Evolutionary conservation across 257 asterid genomes (phyloP), one percentile per base, ranked within the genome.

Genomic region (Datura wrightii): DNA sequence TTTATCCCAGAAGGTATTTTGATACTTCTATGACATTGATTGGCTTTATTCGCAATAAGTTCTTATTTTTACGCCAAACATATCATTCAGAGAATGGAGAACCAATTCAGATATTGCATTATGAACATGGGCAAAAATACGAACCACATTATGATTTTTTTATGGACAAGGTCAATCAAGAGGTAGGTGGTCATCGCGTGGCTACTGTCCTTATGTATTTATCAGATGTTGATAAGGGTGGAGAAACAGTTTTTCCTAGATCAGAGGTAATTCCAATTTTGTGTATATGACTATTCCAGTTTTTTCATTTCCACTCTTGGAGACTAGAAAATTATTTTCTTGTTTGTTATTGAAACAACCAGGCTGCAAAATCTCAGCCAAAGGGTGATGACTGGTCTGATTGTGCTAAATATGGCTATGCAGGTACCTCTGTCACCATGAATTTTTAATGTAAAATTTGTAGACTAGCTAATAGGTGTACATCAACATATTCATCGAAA

Each of bases 161-260:
- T 86, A 93, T 83, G 19, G 98, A 94, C 89, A 86, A 89, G 87
- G 88, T 87, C 87, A 94, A 97, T 92, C 97, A 85, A 85, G 89
- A 89, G 90, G 65, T 89, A 79, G 98, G 99, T 16, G 98, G 98
- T 69, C 96, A 97, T 85, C 90, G 97, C 19, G 85, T 97, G 72
- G 99, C 98, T 74, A 95, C 99, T 2, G 98, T 97, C 82, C 97
- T 97, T 69, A 93, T 93, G 97, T 95, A 97, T 87, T 90, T 94
- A 74, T 93, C 98, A 2, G 74, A 93, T 44, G 95, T 95, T 56
- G 89, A 85, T 56, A 88, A 89, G 88, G 99, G 97, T 11, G 98
- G 99, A 50, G 98, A 97, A 88, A 97, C 98, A 1, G 87, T 97
- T 79, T 96, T 97, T 58, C 98, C 98, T 46, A 5, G 83, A 80